These are phyloP conservation scores for Mrakia frigida DNA, from an alignment of 768 basidiomycete species.

Conservation along the genomic window DNA sequence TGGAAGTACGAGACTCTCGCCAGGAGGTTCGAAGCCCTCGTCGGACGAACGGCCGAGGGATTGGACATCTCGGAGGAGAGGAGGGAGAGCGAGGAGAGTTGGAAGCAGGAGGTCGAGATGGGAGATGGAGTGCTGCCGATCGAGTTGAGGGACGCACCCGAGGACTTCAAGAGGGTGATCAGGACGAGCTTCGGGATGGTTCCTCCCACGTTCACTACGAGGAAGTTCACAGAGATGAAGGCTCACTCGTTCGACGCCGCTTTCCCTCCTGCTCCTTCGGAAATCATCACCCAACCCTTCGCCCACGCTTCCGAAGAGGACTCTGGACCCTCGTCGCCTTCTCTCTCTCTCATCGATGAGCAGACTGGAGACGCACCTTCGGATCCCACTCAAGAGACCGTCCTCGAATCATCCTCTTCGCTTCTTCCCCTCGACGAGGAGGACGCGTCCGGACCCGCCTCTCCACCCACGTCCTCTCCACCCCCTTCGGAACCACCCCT, in stretches of 20 bases:
- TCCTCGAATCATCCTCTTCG: not conserved
- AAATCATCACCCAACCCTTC: not conserved
- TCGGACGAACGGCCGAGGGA: not conserved
- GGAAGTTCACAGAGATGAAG: not conserved
- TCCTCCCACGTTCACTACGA: not conserved
- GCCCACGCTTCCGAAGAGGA: not conserved
- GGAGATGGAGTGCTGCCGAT: not conserved
- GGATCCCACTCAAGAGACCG: no score
- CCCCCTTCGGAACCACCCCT: not conserved
- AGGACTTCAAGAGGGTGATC: conserved; percentile 7
- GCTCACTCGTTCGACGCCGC: not conserved
- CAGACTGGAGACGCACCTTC: no score
- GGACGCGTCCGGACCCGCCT: not conserved
- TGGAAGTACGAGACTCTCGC: not conserved
- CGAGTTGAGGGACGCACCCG: not conserved
- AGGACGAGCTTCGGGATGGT: conserved; percentile 4
- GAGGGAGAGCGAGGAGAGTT: not conserved
- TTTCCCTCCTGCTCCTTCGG: not conserved
- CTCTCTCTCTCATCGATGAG: no score
- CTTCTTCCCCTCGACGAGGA: not conserved
- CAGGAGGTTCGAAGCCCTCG: not conserved
- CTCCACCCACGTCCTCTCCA: not conserved
- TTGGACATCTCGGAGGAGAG: not conserved
- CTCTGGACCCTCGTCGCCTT: no score
- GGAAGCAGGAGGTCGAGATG: not conserved